phyloP scores from a whole-genome alignment of 495 filamentous ascomycete genomes.

The Hyaloscypha bicolor region DNA sequence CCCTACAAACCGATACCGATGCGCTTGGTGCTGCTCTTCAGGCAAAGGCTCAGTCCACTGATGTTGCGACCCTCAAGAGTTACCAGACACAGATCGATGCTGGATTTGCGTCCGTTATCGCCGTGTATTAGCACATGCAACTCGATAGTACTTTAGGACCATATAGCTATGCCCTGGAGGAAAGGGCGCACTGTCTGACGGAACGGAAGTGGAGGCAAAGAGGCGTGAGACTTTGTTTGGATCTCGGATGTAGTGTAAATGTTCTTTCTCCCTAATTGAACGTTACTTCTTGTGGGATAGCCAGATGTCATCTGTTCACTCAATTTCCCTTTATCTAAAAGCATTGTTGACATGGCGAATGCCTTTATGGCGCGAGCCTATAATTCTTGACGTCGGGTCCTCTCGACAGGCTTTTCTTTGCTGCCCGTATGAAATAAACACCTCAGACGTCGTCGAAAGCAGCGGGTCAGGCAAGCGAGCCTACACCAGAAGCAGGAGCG shows the following conservation, averaged over 20 bases:
- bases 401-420: no score
- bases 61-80: conserved; percentile 15
- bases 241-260: conserved; percentile 3
- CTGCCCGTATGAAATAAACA: no score
- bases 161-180: neutral
- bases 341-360: neutral
- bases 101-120: conserved; percentile 20
- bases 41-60: conserved; percentile 34
- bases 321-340: neutral
- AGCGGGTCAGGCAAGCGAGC: no score
- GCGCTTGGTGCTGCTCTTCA: conserved; percentile 29
- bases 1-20: conserved; percentile 28
- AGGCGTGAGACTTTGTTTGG: conserved; percentile 3
- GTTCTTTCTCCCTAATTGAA: neutral
- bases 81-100: conserved; percentile 29
- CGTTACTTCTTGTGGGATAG: neutral
- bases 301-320: neutral
- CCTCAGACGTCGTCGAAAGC: no score
- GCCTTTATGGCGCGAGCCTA: neutral
- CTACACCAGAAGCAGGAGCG: no score
- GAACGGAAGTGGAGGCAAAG: conserved; percentile 6
- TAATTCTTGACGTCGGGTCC: no score
- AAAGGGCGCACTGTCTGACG: neutral
- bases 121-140: conserved; percentile 8
- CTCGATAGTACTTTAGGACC: neutral